Conservation (phyloP, 768 basidiomycete genomes). For the Fomitopsis serialis region DNA sequence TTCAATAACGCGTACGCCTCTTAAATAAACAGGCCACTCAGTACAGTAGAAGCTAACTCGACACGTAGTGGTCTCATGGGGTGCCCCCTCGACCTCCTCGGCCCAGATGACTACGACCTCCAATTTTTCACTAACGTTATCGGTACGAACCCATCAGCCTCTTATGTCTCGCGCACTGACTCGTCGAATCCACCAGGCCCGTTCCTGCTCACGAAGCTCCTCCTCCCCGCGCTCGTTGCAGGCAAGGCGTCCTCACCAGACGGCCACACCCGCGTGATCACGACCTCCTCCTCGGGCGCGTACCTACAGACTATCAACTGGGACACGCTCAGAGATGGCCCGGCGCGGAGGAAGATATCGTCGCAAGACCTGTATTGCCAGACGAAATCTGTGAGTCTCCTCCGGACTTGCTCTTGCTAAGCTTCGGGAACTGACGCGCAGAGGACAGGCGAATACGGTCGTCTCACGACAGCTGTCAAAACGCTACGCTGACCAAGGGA, state of each 20-base stretch:
- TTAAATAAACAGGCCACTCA: background rate
- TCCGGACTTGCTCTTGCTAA: background rate
- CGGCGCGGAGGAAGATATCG: conserved; percentile 14
- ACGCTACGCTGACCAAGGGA: conserved; percentile 38
- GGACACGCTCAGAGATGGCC: conserved; percentile 29
- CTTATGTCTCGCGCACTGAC: background rate
- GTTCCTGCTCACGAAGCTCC: conserved; percentile 29
- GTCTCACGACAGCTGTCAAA: conserved; percentile 41
- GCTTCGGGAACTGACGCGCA: background rate
- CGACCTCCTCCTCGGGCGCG: conserved; percentile 36
- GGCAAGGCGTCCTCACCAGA: conserved; percentile 34
- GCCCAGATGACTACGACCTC: conserved; percentile 44
- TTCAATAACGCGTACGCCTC: conserved; percentile 48
- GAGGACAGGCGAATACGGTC: conserved; percentile 37
- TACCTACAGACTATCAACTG: conserved; percentile 31
- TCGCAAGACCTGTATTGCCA: conserved; percentile 19
- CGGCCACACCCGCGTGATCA: conserved; percentile 42
- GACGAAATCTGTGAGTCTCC: conserved; percentile 41
- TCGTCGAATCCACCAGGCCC: conserved; percentile 37
- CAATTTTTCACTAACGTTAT: conserved; percentile 53
- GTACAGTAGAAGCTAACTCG: background rate
- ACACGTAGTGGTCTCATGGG: conserved; percentile 43
- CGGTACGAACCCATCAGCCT: conserved; percentile 23
- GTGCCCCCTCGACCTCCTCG: conserved; percentile 31
- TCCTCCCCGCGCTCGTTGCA: conserved; percentile 42